phyloP scores from a whole-genome alignment of 345 rosid genomes.

The Citropsis articulata region DNA sequence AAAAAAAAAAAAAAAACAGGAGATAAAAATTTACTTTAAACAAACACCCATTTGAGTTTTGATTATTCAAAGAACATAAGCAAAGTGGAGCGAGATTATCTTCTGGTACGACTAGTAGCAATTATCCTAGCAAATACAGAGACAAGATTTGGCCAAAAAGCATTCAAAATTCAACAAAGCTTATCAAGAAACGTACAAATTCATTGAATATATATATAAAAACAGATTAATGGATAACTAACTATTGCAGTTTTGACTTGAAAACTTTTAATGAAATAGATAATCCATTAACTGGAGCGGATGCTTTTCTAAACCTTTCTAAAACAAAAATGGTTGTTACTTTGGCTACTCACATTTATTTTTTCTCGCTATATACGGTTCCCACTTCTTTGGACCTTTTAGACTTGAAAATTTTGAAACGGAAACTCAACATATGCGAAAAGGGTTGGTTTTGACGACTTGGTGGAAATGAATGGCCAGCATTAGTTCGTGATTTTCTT shows the following conservation, averaged over 20 bases:
- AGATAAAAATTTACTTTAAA: no score
- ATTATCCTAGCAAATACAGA: background rate
- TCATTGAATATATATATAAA: background rate
- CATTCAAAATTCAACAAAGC: background rate
- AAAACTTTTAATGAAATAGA: background rate
- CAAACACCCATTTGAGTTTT: background rate
- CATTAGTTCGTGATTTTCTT: background rate
- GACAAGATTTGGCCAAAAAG: background rate
- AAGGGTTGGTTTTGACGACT: background rate
- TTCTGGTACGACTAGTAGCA: background rate
- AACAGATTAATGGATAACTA: background rate
- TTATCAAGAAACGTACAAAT: background rate
- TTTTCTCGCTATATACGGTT: background rate
- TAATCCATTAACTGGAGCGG: background rate
- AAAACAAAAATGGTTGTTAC: background rate
- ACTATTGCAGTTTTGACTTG: background rate
- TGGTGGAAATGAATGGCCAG: background rate
- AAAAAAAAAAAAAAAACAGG: no score
- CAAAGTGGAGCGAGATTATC: background rate
- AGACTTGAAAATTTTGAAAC: background rate
- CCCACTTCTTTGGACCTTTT: background rate
- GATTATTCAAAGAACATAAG: background rate
- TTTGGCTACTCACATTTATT: background rate
- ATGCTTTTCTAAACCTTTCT: background rate
- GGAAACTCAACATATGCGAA: conserved; percentile 1